Base-by-base conservation (phyloP, 768 basidiomycete genomes). In the Boletales sp. region DNA sequence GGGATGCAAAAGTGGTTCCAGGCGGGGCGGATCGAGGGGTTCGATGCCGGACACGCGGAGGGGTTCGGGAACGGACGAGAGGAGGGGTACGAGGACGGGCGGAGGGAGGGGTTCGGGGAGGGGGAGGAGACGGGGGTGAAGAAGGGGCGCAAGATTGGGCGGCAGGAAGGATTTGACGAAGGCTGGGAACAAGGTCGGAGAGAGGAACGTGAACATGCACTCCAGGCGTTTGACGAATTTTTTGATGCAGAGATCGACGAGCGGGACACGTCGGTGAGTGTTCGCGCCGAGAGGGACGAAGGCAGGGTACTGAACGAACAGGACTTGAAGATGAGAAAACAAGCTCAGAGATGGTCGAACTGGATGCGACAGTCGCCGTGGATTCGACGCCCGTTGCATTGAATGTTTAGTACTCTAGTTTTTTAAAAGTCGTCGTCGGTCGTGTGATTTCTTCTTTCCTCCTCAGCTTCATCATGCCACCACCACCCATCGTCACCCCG, bases 221-320 rank as follows among this genome's bases (percentile, higher is more conserved):
- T 82, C 25, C 74, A 77, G 44, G 80, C 79, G 9, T 82, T 86
- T 66, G 80, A 85, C 62, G 70, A 70, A 35, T 80, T 82, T 64
- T 64, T 83, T 46, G 68, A 69, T 19, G 66, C 74, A 56, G 77
- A 82, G 51, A 63, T 70, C 53, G 69, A 69, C 53, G 59, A 60
- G 9, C 48, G 44, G 1, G 61, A 63, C 32, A 41, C 48, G 9
- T 52, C 46, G 52, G 66, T 67, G 25, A 65, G 66, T 67, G 21
- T 7, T 33, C 32, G 32, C 8, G 32, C 13, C 21, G 4, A 21
- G 2, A 4, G 21, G 21, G 21, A 21, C 21, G 21, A 21, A 4
- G 4, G 4, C 21, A 21, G 21, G 21, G 21, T 21, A 21, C 21
- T 21, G 21, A 21, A 21, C 21, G 21, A 21, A 2, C 21, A 21